Evolutionary conservation across 768 basidiomycete species (phyloP).

Genomic region (Tylopilus sp.): DNA sequence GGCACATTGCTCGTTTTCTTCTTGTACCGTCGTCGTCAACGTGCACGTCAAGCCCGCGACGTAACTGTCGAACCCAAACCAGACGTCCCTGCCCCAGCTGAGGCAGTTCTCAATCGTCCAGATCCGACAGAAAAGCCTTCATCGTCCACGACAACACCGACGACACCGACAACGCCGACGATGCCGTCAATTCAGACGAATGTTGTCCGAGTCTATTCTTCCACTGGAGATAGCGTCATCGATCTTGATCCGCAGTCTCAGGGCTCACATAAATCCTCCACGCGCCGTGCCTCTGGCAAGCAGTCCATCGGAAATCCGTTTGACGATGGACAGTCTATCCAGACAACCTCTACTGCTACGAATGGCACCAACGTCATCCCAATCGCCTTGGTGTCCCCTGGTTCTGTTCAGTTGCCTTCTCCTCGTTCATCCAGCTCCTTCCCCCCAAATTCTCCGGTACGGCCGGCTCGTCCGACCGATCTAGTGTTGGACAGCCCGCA

Average conservation of each 20-base stretch:
- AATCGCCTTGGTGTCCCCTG: slow-evolving; percentile 73
- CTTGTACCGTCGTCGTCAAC: slow-evolving; percentile 60
- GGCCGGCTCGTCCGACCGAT: slow-evolving; percentile 58
- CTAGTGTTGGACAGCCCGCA: slow-evolving; percentile 61
- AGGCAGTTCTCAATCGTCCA: slow-evolving; percentile 76
- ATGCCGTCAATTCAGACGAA: slow-evolving; percentile 22
- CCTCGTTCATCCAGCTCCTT: slow-evolving; percentile 30
- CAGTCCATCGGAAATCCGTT: slow-evolving; percentile 59
- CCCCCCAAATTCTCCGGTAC: slow-evolving; percentile 41
- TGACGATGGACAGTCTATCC: slow-evolving; percentile 73
- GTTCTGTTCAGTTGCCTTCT: slow-evolving; percentile 37
- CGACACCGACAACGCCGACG: slow-evolving; percentile 17
- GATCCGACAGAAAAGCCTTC: slow-evolving; percentile 69
- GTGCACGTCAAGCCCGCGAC: slow-evolving; percentile 36
- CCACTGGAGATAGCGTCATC: slow-evolving; percentile 49
- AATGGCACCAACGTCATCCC: slow-evolving; percentile 85
- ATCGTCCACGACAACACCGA: slow-evolving; percentile 7
- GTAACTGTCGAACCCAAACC: slow-evolving; percentile 40
- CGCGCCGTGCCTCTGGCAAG: slow-evolving; percentile 18
- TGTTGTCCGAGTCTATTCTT: slow-evolving; percentile 45
- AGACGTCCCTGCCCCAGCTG: slow-evolving; percentile 72
- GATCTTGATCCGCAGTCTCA: slow-evolving; percentile 57
- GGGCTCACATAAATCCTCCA: slow-evolving; percentile 18
- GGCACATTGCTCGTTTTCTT: slow-evolving; percentile 50
- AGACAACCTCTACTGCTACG: slow-evolving; percentile 68